These are phyloP conservation scores for Tilletia horrida DNA, from an alignment of 1,284 basidiomycete species.

Conservation along the genomic window DNA sequence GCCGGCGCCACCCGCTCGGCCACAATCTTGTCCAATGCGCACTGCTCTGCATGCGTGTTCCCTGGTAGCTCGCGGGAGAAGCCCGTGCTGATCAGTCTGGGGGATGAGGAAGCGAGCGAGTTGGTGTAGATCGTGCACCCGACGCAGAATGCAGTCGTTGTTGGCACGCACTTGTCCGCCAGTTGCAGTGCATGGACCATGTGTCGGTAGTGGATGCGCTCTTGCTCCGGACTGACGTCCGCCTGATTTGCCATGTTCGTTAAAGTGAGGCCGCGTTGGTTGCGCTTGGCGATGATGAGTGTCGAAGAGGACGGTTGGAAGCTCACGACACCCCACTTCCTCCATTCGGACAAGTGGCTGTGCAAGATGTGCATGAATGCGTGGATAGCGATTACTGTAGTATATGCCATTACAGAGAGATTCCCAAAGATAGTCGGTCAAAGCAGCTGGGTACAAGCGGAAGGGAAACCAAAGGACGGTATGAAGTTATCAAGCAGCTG, in stretches of 20 bases:
- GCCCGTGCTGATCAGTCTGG: conserved; percentile 66
- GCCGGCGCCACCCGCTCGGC: neutral
- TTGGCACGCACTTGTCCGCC: conserved; percentile 70
- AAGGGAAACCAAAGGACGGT: too few species aligned
- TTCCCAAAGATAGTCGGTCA: too few species aligned
- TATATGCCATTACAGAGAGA: too few species aligned
- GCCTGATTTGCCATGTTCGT: too few species aligned
- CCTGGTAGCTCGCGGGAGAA: conserved; percentile 85
- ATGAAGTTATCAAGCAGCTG: neutral
- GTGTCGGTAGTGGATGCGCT: conserved; percentile 52
- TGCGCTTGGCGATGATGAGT: too few species aligned
- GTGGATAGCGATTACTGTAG: too few species aligned
- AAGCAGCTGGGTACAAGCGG: too few species aligned
- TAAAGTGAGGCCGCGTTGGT: too few species aligned
- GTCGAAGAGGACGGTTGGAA: too few species aligned
- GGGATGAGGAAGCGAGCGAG: conserved; percentile 4
- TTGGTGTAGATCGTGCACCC: conserved; percentile 75
- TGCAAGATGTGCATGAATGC: too few species aligned
- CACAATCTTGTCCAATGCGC: conserved; percentile 74
- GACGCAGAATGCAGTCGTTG: conserved; percentile 85
- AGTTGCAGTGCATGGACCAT: conserved; percentile 69
- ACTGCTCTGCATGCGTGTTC: conserved; percentile 97
- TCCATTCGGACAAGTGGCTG: too few species aligned
- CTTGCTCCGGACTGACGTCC: conserved; percentile 1
- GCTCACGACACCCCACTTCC: too few species aligned